A percentile compares a stretch with the other conserved stretches of the same genome.
Conservation (phyloP, 257 asterid species). For the Fraxinus excelsior region DNA sequence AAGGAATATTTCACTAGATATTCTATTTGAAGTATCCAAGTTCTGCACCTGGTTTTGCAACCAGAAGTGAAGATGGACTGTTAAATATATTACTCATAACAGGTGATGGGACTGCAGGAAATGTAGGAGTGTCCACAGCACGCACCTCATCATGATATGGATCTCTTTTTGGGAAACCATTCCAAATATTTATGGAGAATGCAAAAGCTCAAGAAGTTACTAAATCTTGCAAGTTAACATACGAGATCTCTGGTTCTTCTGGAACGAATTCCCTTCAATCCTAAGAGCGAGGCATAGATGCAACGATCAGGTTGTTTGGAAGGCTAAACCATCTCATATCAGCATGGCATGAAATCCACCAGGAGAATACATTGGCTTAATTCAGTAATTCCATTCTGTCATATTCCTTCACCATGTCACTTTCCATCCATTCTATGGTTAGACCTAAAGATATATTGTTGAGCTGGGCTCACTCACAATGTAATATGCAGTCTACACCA, state of each 20-base stretch:
- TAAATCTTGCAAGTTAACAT: neutral
- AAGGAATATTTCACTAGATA: neutral
- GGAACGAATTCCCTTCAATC: neutral
- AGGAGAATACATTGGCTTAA: neutral
- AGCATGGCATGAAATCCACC: neutral
- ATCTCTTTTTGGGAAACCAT: neutral
- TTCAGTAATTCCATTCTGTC: neutral
- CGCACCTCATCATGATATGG: neutral
- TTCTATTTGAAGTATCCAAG: neutral
- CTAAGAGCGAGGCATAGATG: neutral
- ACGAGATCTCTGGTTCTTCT: neutral
- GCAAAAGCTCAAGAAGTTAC: neutral
- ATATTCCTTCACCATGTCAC: neutral
- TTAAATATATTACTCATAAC: neutral
- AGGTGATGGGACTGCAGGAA: neutral
- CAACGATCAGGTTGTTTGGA: neutral
- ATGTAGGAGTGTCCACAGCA: neutral
- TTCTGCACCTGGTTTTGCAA: neutral
- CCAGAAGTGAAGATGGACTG: neutral
- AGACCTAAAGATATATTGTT: neutral
- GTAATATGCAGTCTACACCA: neutral
- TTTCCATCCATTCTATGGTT: neutral
- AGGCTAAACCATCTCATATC: neutral
- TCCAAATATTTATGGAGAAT: neutral
- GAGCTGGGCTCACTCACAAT: neutral